These are phyloP conservation scores for Pythium aphanidermatum DNA, from an alignment of 352 stramenopile species.

Conservation along the genomic window DNA sequence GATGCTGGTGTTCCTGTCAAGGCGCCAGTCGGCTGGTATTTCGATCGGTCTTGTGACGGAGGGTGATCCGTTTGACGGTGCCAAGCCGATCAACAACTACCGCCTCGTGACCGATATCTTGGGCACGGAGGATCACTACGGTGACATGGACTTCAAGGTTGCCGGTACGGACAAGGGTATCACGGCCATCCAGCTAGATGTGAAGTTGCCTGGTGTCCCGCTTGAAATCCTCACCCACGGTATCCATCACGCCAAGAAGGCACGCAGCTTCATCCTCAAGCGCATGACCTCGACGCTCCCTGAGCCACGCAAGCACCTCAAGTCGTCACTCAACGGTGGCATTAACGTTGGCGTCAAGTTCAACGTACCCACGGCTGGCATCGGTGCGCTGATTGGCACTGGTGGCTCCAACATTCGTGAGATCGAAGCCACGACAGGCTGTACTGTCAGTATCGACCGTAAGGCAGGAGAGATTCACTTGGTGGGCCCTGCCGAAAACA, in stretches of 20 bases:
- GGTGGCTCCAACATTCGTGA: constrained; percentile 72
- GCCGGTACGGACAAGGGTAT: constrained; percentile 87
- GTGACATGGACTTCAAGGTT: constrained; percentile 99
- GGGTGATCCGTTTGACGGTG: constrained; percentile 56
- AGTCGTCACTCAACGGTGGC: constrained; percentile 30
- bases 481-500: constrained; percentile 67
- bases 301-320: constrained; percentile 50
- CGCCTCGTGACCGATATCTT: constrained; percentile 96
- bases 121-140: constrained; percentile 96
- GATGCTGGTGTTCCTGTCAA: constrained; percentile 96
- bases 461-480: constrained; percentile 85
- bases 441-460: constrained; percentile 72
- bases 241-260: constrained; percentile 79
- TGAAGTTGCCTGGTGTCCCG: constrained; percentile 91
- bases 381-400: constrained; percentile 68
- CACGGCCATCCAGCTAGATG: constrained; percentile 95
- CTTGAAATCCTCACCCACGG: constrained; percentile 80
- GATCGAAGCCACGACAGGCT: constrained; percentile 55
- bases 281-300: constrained; percentile 76
- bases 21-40: constrained; percentile 92
- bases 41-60: constrained; percentile 89
- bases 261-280: constrained; percentile 72
- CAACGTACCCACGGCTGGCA: constrained; percentile 38
- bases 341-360: constrained; percentile 58
- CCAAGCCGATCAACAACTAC: constrained; percentile 71